Base-by-base conservation (phyloP, 331 rosid genomes). In the Phaseolus coccineus region DNA sequence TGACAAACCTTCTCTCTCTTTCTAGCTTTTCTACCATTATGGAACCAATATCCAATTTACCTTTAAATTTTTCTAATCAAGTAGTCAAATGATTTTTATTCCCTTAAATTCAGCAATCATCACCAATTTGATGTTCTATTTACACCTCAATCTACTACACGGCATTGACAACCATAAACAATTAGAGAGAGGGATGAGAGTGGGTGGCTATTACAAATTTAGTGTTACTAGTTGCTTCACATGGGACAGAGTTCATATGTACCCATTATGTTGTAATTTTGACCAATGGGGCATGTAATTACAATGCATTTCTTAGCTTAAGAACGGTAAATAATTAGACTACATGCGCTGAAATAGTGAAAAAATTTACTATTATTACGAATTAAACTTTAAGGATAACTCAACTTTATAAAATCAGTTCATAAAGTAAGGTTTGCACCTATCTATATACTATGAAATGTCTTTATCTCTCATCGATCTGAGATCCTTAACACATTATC, bases 111-210 rank as follows among this genome's bases (percentile, higher is more conserved):
- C 85, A 61, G 47, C 71, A n/a, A 77, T 48, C 30, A 11, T 59
- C 67, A 66, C 10, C 19, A 58, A 67, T 77, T 77, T 64, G 22
- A 68, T 40, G 72, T 27, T 69, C 57, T 69, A 71, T 51, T 58
- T 77, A 74, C 72, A 81, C 63, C 65, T 61, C 15, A 80, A 31
- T 48, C 44, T 64, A 28, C 55, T 48, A 68, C 85, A 87, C 90
- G 90, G 59, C 94, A 84, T 76, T 64, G 90, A 84, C 84, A 68
- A 3, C 1, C 10, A 76, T 33, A 71, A 69, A 42, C 68, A 67
- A 40, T 35, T 31, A 59, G 37, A 57, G 3, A 19, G 1, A 14
- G 25, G 6, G 27, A 15, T 14, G 2, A 27, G 35, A 44, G 47
- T 14, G 51, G 76, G 69, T 64, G 80, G 30, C 75, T 55, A 48